A percentile compares a stretch with the other conserved stretches of the same genome.
These are phyloP conservation scores for Urtica urens DNA, from an alignment of 306 rosid genomes.

Conservation along the genomic window DNA sequence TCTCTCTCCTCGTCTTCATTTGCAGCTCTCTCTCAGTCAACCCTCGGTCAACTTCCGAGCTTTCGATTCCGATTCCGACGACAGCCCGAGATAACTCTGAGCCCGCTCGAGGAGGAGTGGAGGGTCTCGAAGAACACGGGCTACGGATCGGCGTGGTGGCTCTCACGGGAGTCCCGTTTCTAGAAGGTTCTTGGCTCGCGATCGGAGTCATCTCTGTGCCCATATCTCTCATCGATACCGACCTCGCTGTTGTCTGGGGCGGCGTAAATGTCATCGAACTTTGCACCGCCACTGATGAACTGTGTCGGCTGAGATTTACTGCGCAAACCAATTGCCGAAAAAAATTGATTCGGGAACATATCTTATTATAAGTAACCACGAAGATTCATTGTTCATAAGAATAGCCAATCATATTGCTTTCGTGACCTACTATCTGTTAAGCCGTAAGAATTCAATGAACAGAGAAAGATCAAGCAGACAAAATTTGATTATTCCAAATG, in stretches of 20 bases:
- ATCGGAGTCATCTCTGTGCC: conserved; percentile 99
- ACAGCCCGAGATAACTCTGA: conserved; percentile 21
- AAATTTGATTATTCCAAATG: no score
- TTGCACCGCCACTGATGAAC: conserved; percentile 57
- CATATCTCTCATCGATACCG: conserved; percentile 98
- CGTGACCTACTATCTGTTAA: no score
- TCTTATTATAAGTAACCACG: no score
- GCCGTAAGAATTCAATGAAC: no score
- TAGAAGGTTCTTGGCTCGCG: conserved; percentile 95
- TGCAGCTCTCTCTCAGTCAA: conserved; percentile 88
- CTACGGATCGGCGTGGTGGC: conserved; percentile 90
- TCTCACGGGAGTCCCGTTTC: conserved; percentile 91
- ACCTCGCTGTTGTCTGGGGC: conserved; percentile 86
- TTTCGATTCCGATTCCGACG: conserved; percentile 22
- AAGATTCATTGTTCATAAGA: no score
- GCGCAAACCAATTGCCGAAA: conserved; percentile 21
- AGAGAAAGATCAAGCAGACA: no score
- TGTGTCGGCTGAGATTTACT: conserved; percentile 75
- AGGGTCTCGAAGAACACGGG: conserved; percentile 71
- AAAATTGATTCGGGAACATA: no score
- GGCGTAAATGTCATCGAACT: conserved; percentile 74
- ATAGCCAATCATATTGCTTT: no score
- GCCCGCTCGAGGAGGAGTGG: conserved; percentile 63
- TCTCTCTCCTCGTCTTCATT: conserved; percentile 84
- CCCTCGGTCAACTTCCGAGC: conserved; percentile 30